These are phyloP conservation scores for Thalassiosira hispida DNA, from an alignment of 352 stramenopile species.

Conservation along the genomic window DNA sequence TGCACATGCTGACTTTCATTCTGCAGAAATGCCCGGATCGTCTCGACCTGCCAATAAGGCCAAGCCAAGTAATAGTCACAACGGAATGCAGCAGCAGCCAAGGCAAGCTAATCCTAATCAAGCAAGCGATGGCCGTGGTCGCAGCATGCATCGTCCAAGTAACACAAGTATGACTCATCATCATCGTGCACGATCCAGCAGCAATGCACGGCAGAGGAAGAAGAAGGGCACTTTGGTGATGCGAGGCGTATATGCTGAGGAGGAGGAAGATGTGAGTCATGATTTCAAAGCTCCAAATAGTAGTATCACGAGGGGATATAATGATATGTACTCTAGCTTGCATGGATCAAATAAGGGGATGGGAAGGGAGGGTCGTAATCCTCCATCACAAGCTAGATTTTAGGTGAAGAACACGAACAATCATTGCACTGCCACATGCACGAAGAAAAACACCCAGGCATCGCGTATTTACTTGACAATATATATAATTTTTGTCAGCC, in stretches of 20 bases:
- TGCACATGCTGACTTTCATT: not conserved
- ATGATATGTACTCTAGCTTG: not conserved
- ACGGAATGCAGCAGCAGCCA: no score
- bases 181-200: conserved; percentile 7
- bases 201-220: not conserved
- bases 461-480: no score
- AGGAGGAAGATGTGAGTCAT: not conserved
- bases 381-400: not conserved
- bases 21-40: not conserved
- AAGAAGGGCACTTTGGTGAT: conserved; percentile 10
- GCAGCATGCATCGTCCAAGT: not conserved
- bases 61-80: no score
- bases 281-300: not conserved
- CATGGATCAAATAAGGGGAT: not conserved
- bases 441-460: no score
- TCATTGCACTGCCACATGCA: no score
- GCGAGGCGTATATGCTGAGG: not conserved
- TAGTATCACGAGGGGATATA: not conserved
- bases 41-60: no score
- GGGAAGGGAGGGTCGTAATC: not conserved
- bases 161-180: not conserved
- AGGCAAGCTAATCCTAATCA: not conserved
- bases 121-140: not conserved
- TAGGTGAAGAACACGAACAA: no score
- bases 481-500: no score